Evolutionary conservation across 1,284 basidiomycete genomes (phyloP), one percentile per base, ranked within the genome.

Genomic region (Marasmius sp.): DNA sequence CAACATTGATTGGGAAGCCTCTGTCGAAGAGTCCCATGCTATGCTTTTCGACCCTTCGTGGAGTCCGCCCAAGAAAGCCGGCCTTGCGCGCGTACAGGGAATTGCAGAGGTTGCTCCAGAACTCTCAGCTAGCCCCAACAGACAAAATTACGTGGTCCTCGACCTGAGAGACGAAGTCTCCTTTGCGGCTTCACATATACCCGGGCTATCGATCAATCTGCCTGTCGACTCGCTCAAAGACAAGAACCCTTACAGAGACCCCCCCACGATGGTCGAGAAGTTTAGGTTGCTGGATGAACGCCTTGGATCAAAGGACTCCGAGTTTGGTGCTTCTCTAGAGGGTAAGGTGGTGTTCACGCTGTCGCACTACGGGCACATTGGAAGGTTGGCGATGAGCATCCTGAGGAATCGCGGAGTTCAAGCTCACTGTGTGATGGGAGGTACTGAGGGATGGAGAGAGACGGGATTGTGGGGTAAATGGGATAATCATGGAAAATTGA

Each of bases 381-480:
- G 60, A 49, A 61, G 65, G 36, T 56, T 71, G 22, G 69, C 69
- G 41, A 67, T 63, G 51, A 69, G 67, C 43, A 64, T 69, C 8
- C 57, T 71, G 55, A 63, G 68, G 50, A 64, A 67, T 52, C 65
- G 68, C 22, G 63, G 64, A n/a, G 51, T 71, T 8, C 51, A 64
- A 33, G 68, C 69, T 38, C 60, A 67, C 39, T 68, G 67, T 48
- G 65, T 69, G 1, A 67, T 66, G 54, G 68, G 65, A 22, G 69
- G 69, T 6, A 53, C 61, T 22, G 63, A 67, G 18, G 62, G 50
- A 34, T 66, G 65, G 63, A 64, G 63, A 48, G 54, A 52, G 48
- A 61, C 39, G 18, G 68, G 65, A 33, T 50, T 69, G 34, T 70
- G 66, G 67, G 18, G 50, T 9, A 52, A 52, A 33, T 52, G 50